Conservation (phyloP, 352 stramenopile genomes). For the Globisporangium sylvaticum region DNA sequence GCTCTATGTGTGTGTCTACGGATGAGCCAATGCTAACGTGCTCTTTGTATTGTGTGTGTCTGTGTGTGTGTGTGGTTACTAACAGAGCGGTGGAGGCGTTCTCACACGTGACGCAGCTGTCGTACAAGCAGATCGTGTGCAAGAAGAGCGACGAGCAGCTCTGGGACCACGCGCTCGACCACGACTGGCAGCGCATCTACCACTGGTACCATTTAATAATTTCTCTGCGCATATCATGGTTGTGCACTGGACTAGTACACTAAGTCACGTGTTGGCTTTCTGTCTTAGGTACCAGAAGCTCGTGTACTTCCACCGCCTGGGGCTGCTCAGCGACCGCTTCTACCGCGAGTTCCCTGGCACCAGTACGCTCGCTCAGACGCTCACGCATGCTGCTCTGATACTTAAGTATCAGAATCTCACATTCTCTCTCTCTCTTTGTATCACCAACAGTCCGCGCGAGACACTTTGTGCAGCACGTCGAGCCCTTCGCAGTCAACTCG, state of each 20-base stretch:
- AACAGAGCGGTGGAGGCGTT: slow-evolving; percentile 59
- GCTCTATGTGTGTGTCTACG: neutral
- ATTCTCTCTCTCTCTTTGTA: neutral
- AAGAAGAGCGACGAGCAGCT: slow-evolving; percentile 29
- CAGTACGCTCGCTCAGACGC: slow-evolving; percentile 23
- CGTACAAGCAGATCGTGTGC: slow-evolving; percentile 43
- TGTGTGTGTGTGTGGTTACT: neutral
- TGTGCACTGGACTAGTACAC: neutral
- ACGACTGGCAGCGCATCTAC: slow-evolving; percentile 58
- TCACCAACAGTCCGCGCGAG: slow-evolving; percentile 32
- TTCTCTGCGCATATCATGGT: neutral
- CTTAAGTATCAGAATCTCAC: neutral
- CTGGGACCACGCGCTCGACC: slow-evolving; percentile 53
- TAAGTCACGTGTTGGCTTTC: neutral
- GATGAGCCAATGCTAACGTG: neutral
- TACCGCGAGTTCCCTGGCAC: slow-evolving; percentile 55
- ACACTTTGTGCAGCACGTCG: slow-evolving; percentile 61
- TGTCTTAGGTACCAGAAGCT: slow-evolving; percentile 58
- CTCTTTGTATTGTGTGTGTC: neutral
- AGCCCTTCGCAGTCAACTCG: slow-evolving; percentile 55
- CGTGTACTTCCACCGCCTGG: slow-evolving; percentile 70
- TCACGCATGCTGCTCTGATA: neutral
- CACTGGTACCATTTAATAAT: slow-evolving; percentile 43
- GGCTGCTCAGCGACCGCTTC: slow-evolving; percentile 61
- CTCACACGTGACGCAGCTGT: slow-evolving; percentile 28